Conservation (phyloP, 2,329 filamentous ascomycete species). For the Cytospora piceae region DNA sequence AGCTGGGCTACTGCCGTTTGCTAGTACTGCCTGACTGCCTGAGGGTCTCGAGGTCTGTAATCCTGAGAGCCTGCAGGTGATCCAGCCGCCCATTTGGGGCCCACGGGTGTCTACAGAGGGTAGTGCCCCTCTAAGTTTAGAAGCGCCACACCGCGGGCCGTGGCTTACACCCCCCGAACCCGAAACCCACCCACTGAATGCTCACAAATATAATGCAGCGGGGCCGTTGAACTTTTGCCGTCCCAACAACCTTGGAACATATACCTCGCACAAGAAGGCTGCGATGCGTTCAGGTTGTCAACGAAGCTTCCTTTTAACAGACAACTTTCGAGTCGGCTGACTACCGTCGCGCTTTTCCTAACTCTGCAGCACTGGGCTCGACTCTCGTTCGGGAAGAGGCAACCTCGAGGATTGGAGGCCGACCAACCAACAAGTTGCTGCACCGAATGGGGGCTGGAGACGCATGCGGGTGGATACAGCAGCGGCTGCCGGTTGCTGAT, state of each 20-base stretch:
- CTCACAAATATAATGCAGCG: background rate
- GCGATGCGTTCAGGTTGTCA: background rate
- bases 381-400: background rate
- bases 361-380: background rate
- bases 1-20: background rate
- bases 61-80: constrained; percentile 11
- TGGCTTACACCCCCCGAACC: constrained; percentile 10
- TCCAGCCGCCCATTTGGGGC: background rate
- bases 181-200: constrained; percentile 1
- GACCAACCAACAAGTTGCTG: background rate
- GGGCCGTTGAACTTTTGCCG: too few species aligned
- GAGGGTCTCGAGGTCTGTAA: constrained; percentile 1
- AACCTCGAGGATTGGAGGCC: background rate
- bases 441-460: too few species aligned
- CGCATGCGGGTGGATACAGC: background rate
- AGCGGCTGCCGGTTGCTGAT: background rate
- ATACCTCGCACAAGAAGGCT: background rate
- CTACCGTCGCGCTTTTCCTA: too few species aligned
- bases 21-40: background rate
- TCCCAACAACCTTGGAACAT: too few species aligned
- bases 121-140: constrained; percentile 16
- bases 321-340: background rate
- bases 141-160: constrained; percentile 9
- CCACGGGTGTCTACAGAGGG: background rate
- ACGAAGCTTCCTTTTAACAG: background rate